A percentile compares a stretch with the other conserved stretches of the same genome.
These are phyloP conservation scores for Russula sp. DNA, from an alignment of 768 basidiomycete genomes.

Conservation along the genomic window DNA sequence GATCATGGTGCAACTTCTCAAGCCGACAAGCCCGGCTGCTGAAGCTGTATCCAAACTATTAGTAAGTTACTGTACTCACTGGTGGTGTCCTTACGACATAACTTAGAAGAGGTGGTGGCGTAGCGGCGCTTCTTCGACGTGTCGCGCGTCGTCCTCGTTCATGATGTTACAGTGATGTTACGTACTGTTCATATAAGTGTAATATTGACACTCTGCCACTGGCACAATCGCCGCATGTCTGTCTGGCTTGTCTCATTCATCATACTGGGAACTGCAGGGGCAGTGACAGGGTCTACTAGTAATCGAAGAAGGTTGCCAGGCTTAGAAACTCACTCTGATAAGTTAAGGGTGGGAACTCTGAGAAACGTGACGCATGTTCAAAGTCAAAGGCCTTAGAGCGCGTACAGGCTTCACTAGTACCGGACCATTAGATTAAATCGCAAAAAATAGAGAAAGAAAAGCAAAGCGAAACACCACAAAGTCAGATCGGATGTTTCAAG, in stretches of 20 bases:
- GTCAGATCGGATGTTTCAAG: constrained; percentile 6
- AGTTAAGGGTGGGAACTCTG: constrained; percentile 4
- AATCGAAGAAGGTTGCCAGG: not conserved
- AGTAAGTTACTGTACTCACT: too few species aligned
- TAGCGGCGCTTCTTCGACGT: too few species aligned
- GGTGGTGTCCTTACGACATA: too few species aligned
- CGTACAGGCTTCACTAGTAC: constrained; percentile 26
- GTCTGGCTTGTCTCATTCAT: not conserved
- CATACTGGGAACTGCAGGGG: not conserved
- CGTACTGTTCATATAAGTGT: not conserved
- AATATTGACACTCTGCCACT: not conserved
- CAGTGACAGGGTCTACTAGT: not conserved
- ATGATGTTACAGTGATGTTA: too few species aligned
- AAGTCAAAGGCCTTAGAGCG: constrained; percentile 7
- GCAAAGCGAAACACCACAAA: constrained; percentile 23
- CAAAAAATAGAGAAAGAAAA: constrained; percentile 10
- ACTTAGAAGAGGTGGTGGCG: too few species aligned
- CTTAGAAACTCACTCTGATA: not conserved
- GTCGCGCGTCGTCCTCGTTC: too few species aligned
- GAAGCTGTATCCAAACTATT: too few species aligned
- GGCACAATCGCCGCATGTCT: not conserved
- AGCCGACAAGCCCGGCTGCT: too few species aligned
- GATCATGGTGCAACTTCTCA: too few species aligned
- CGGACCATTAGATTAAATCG: constrained; percentile 23
- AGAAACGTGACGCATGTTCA: constrained; percentile 12